Conservation (phyloP, 2,329 filamentous ascomycete genomes). For the Stylonectria norvegica region DNA sequence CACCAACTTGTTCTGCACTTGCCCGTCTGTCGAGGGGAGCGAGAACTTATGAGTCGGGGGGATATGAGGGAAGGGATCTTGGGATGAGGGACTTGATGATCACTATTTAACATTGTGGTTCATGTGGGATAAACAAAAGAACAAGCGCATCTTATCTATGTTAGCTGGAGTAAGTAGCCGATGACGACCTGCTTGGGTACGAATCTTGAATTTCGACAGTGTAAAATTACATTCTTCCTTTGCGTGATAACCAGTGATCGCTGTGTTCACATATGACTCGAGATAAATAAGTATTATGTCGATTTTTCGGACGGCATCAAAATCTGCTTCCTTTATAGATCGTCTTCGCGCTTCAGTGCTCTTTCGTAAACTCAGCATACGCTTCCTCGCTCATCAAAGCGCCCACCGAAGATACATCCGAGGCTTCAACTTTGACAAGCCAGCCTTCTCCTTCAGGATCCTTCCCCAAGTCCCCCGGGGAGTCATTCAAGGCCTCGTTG, state of each 20-base stretch:
- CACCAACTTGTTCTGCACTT: constrained; percentile 91
- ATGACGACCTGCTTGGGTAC: too few relatives aligned
- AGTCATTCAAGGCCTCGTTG: constrained; percentile 69
- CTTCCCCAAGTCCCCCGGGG: constrained; percentile 73
- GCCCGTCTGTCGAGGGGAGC: constrained; percentile 73
- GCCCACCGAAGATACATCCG: constrained; percentile 55
- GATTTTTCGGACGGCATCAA: too few relatives aligned
- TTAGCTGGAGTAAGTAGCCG: too few relatives aligned
- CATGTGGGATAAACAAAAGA: neutral
- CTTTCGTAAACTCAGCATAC: constrained; percentile 45
- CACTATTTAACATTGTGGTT: neutral
- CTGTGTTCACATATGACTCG: too few relatives aligned
- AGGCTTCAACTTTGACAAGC: constrained; percentile 76
- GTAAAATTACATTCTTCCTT: too few relatives aligned
- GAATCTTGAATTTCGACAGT: too few relatives aligned
- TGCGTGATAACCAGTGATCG: too few relatives aligned
- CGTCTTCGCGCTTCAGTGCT: constrained; percentile 7
- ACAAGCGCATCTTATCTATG: neutral
- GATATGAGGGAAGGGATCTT: constrained; percentile 3
- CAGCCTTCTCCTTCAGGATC: constrained; percentile 75
- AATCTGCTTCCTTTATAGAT: neutral
- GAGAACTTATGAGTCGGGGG: constrained; percentile 17
- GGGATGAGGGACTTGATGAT: neutral
- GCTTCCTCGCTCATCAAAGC: constrained; percentile 66
- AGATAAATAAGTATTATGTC: too few relatives aligned